Percentiles rank a stretch among this genome's conserved stretches.
phyloP scores from a whole-genome alignment of 2,329 filamentous ascomycete species.

The Endoconidiophora polonica region DNA sequence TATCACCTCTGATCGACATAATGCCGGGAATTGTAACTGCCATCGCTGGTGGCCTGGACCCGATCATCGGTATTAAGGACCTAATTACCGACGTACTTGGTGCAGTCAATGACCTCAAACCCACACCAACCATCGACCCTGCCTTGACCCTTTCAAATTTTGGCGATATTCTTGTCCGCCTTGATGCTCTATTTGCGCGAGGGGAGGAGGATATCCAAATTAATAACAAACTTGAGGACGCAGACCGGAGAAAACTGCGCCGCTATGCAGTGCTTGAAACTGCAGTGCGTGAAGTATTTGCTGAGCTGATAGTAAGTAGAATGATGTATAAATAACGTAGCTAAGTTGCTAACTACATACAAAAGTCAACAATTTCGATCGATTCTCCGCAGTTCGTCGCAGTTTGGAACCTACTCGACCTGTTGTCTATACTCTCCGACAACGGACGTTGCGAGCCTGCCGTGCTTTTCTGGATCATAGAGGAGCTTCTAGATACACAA shows the following conservation, averaged over 20 bases:
- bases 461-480: conserved; percentile 75
- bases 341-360: neutral
- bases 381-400: conserved; percentile 61
- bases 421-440: conserved; percentile 77
- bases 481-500: conserved; percentile 91
- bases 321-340: conserved; percentile 6
- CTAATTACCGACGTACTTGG: conserved; percentile 37
- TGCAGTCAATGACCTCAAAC: conserved; percentile 42
- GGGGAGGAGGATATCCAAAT: conserved; percentile 16
- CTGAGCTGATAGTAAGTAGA: conserved; percentile 52
- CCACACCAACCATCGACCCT: conserved; percentile 49
- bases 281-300: conserved; percentile 66
- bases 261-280: conserved; percentile 65
- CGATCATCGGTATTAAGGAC: neutral
- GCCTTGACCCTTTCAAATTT: conserved; percentile 56
- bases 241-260: conserved; percentile 24
- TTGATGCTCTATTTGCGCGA: conserved; percentile 25
- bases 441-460: conserved; percentile 61
- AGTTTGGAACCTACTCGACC: conserved; percentile 87
- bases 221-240: conserved; percentile 18
- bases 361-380: conserved; percentile 56
- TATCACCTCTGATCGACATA: too few relatives aligned
- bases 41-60: too few relatives aligned
- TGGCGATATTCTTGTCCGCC: conserved; percentile 28
- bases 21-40: neutral